Evolutionary conservation across 345 rosid genomes (phyloP).

Genomic region (Punica granatum): DNA sequence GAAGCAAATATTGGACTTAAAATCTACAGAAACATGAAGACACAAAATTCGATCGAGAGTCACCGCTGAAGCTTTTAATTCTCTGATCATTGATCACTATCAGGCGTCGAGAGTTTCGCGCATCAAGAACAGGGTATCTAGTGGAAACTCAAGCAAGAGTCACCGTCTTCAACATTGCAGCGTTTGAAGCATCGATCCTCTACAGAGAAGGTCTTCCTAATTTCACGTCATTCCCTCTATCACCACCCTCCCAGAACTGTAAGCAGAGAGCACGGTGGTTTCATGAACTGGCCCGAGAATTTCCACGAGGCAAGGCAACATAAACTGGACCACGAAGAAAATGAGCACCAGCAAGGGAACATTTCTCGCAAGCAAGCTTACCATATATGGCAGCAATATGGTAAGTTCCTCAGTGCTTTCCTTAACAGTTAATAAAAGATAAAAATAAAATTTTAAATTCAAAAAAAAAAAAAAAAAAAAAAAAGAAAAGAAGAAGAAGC

Average conservation of each 20-base stretch:
- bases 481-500: too few relatives aligned
- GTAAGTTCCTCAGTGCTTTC: conserved; percentile 23
- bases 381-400: conserved; percentile 80
- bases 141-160: conserved; percentile 78
- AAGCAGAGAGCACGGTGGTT: conserved; percentile 44
- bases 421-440: background rate
- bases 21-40: too few relatives aligned
- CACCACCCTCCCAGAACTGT: conserved; percentile 44
- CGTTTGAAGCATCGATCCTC: conserved; percentile 38
- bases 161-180: conserved; percentile 48
- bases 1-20: conserved; percentile 32
- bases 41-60: background rate
- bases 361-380: conserved; percentile 71
- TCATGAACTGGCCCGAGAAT: conserved; percentile 76
- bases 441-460: background rate
- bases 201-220: conserved; percentile 40
- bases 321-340: conserved; percentile 16
- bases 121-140: conserved; percentile 44
- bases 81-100: background rate
- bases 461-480: too few relatives aligned
- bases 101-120: conserved; percentile 29
- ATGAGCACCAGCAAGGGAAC: conserved; percentile 17
- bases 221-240: conserved; percentile 28
- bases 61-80: background rate
- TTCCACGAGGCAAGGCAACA: conserved; percentile 25